These are phyloP conservation scores for Penicillium frequentans DNA, from an alignment of 2,329 filamentous ascomycete genomes.

Conservation along the genomic window DNA sequence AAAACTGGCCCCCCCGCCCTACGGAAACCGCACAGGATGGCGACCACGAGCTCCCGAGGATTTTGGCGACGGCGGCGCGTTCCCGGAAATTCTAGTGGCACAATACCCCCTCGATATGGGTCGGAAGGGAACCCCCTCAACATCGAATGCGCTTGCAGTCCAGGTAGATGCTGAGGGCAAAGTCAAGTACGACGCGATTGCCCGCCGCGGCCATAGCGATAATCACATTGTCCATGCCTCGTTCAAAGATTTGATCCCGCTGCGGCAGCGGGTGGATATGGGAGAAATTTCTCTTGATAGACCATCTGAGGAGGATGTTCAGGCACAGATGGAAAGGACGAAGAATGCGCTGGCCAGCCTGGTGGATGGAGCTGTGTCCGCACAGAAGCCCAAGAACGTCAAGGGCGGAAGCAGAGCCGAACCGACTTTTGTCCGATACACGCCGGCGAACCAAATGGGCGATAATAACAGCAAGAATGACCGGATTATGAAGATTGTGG, in stretches of 20 bases:
- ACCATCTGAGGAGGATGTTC: slow-evolving; percentile 81
- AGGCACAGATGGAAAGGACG: slow-evolving; percentile 81
- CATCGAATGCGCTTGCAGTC: slow-evolving; percentile 85
- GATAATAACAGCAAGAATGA: slow-evolving; percentile 82
- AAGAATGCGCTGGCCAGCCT: slow-evolving; percentile 80
- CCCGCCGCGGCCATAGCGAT: slow-evolving; percentile 80
- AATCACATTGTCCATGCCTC: slow-evolving; percentile 86
- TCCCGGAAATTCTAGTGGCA: slow-evolving; percentile 88
- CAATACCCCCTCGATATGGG: slow-evolving; percentile 98
- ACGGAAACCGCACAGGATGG: slow-evolving; percentile 86
- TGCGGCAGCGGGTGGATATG: slow-evolving; percentile 87
- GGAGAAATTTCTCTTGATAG: slow-evolving; percentile 86
- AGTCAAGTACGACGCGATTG: slow-evolving; percentile 95
- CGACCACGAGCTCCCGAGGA: slow-evolving; percentile 84
- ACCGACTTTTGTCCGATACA: slow-evolving; percentile 92
- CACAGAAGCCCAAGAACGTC: slow-evolving; percentile 95
- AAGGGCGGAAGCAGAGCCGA: slow-evolving; percentile 78
- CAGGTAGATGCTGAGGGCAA: slow-evolving; percentile 90
- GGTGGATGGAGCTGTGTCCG: slow-evolving; percentile 80
- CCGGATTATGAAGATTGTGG: slow-evolving; percentile 97
- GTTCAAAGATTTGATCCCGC: slow-evolving; percentile 94
- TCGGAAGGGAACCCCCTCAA: slow-evolving; percentile 65
- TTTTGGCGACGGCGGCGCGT: slow-evolving; percentile 93
- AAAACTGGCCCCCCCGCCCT: slow-evolving; percentile 83
- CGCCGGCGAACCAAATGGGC: slow-evolving; percentile 95